Evolutionary conservation across 257 asterid genomes (phyloP).

Genomic region (Rauvolfia tetraphylla): DNA sequence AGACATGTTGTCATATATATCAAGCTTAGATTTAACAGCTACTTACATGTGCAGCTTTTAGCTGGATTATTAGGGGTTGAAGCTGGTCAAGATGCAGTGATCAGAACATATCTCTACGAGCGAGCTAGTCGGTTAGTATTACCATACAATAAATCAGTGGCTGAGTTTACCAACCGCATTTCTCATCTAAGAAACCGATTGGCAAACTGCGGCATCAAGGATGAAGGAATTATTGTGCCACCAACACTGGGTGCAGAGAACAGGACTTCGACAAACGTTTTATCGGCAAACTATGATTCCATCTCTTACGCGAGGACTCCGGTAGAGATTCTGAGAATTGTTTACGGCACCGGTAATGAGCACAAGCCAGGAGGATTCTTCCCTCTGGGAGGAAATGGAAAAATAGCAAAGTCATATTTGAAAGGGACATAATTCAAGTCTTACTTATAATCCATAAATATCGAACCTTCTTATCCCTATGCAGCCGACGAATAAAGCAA

Average conservation of each 20-base stretch:
- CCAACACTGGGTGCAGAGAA: conserved; percentile 33
- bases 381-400: conserved; percentile 37
- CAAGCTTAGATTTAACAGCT: no score
- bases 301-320: conserved; percentile 35
- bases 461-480: no score
- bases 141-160: conserved; percentile 36
- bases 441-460: no score
- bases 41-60: conserved; percentile 20
- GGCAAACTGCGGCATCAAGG: conserved; percentile 37
- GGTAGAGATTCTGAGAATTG: conserved; percentile 27
- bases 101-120: conserved; percentile 33
- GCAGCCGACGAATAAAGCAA: no score
- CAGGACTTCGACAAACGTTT: conserved; percentile 22
- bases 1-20: no score
- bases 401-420: conserved; percentile 25
- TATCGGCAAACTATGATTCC: conserved; percentile 36
- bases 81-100: conserved; percentile 39
- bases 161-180: conserved; percentile 29
- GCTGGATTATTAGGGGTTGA: conserved; percentile 44
- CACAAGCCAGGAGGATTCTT: conserved; percentile 34
- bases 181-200: conserved; percentile 34
- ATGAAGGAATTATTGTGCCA: conserved; percentile 38
- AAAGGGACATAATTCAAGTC: no score
- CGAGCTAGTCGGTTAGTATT: conserved; percentile 22
- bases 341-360: conserved; percentile 32